Conservation (phyloP, 1,284 basidiomycete genomes). For the Rhodotorula sp. region DNA sequence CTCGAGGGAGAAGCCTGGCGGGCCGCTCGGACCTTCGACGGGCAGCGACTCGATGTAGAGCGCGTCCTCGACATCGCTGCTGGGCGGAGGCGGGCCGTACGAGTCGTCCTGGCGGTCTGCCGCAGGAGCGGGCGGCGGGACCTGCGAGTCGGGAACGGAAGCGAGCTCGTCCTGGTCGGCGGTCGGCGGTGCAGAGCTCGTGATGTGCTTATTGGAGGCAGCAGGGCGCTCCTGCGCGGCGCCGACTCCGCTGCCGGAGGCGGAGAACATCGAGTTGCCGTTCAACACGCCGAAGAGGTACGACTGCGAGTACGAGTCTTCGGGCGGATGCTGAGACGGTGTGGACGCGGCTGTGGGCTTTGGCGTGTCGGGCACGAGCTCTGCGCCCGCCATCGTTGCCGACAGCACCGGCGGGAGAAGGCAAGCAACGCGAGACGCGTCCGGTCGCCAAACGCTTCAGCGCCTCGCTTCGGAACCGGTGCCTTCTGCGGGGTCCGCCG, state of each 20-base stretch:
- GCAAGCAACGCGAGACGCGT: no score
- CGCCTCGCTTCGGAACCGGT: no score
- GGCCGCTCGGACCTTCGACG: not conserved
- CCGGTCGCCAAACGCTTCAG: no score
- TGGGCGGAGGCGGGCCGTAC: not conserved
- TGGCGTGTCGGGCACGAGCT: constrained; percentile 24
- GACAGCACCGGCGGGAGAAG: no score
- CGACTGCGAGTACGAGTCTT: not conserved
- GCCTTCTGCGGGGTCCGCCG: no score
- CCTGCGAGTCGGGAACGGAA: constrained; percentile 10
- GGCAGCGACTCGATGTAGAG: not conserved
- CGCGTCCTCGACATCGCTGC: not conserved
- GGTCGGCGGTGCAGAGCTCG: not conserved
- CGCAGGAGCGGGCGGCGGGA: not conserved
- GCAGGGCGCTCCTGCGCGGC: no score
- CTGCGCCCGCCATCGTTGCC: not conserved
- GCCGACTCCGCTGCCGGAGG: no score
- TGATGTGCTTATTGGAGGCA: no score
- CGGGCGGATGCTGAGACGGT: not conserved
- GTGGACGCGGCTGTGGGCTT: not conserved
- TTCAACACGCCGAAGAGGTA: not conserved
- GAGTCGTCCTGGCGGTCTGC: not conserved
- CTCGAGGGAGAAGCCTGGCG: not conserved
- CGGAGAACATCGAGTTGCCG: not conserved
- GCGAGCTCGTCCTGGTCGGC: not conserved